These are phyloP conservation scores for Plectosphaerella plurivora DNA, from an alignment of 2,329 filamentous ascomycete species.

Conservation along the genomic window DNA sequence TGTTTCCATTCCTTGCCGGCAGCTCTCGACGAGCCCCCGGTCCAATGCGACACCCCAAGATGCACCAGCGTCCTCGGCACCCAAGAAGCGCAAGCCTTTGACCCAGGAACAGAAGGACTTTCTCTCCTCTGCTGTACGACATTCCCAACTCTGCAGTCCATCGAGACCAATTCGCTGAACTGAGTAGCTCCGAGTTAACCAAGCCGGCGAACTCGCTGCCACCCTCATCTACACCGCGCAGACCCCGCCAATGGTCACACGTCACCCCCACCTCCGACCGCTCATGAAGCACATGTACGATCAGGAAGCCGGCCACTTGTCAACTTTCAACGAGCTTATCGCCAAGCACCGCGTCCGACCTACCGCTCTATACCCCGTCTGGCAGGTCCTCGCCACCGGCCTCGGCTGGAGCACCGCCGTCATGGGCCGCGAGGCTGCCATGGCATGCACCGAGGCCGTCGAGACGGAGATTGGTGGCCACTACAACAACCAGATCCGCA, in stretches of 20 bases:
- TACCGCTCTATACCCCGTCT: slow-evolving; percentile 87
- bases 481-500: slow-evolving; percentile 88
- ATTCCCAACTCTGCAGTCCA: too few species aligned
- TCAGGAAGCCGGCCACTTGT: slow-evolving; percentile 85
- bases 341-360: slow-evolving; percentile 86
- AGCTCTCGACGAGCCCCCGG: slow-evolving; percentile 1
- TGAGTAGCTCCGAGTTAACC: slow-evolving; percentile 80
- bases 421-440: slow-evolving; percentile 88
- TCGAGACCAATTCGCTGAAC: not conserved
- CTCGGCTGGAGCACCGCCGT: slow-evolving; percentile 87
- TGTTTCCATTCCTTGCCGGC: not conserved
- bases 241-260: slow-evolving; percentile 71
- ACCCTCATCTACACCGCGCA: slow-evolving; percentile 91
- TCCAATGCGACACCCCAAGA: not conserved
- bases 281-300: slow-evolving; percentile 98
- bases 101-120: slow-evolving; percentile 68
- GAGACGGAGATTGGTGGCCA: slow-evolving; percentile 97
- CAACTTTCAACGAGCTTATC: slow-evolving; percentile 78
- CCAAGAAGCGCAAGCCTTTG: slow-evolving; percentile 52
- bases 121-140: slow-evolving; percentile 63
- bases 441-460: slow-evolving; percentile 98
- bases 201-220: slow-evolving; percentile 95
- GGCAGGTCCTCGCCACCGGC: slow-evolving; percentile 73
- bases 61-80: slow-evolving; percentile 17
- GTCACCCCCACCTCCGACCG: slow-evolving; percentile 81